A percentile compares a stretch with the other conserved stretches of the same genome.
phyloP scores from a whole-genome alignment of 2,329 filamentous ascomycete genomes.

The Talaromyces sp. region DNA sequence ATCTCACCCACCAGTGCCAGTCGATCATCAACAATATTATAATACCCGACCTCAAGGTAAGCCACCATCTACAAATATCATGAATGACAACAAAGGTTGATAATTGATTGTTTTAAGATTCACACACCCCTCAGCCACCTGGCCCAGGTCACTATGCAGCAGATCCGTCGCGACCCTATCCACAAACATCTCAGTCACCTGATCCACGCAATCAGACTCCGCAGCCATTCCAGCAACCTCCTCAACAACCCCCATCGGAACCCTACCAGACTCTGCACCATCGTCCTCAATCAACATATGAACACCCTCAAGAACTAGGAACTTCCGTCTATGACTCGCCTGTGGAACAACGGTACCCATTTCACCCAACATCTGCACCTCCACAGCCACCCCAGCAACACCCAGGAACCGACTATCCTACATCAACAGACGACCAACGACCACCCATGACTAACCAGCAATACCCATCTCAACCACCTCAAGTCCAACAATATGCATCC shows the following conservation, averaged over 20 bases:
- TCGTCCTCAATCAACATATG: constrained; percentile 65
- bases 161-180: constrained; percentile 47
- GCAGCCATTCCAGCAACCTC: constrained; percentile 37
- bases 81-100: too few relatives aligned
- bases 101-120: constrained; percentile 21
- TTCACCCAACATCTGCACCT: constrained; percentile 24
- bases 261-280: constrained; percentile 46
- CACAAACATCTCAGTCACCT: constrained; percentile 39
- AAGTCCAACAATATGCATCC: constrained; percentile 24
- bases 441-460: constrained; percentile 20
- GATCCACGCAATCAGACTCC: constrained; percentile 38
- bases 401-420: constrained; percentile 20
- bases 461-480: constrained; percentile 27
- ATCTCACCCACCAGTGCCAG: constrained; percentile 38
- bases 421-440: constrained; percentile 35
- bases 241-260: constrained; percentile 30
- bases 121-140: constrained; percentile 40
- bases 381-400: constrained; percentile 20
- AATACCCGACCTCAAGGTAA: constrained; percentile 50
- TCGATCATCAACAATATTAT: constrained; percentile 67
- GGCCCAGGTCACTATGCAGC: constrained; percentile 63
- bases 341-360: constrained; percentile 47
- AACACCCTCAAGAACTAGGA: constrained; percentile 71
- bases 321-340: constrained; percentile 76
- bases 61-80: neutral